Evolutionary conservation across 768 basidiomycete genomes (phyloP), one percentile per base, ranked within the genome.

Genomic region (Boletus pseudopeckii): DNA sequence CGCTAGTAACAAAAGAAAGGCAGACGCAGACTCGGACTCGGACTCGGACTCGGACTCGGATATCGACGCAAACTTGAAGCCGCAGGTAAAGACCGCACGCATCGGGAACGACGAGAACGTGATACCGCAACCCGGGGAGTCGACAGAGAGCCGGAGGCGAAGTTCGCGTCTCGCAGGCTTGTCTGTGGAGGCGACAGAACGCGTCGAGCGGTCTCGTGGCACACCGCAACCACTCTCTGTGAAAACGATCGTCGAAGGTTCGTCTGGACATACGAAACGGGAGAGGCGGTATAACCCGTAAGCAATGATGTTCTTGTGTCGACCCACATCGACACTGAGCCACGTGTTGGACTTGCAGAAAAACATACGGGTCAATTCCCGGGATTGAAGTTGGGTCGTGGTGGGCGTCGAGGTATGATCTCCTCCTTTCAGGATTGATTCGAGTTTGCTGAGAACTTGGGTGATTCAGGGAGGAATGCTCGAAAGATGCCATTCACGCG

Each of bases 401-500:
- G 85, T 97, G 92, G 91, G 79, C 82, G 51, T 80, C 77, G 6
- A 75, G 92, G 74, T 77, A 72, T 52, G 81, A 61, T 10, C 5
- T 26, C 15, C 3, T 36, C 18, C 15, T 24, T 36, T 36, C 8
- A 8, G n/a, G 32, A 5, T 36, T 2, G n/a, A 24, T 38, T 43
- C 8, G 17, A 8, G 7, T 17, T n/a, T n/a, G 44, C 40, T 48
- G 28, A 53, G 44, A 7, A 30, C 0, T 6, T 20, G 22, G 17
- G 10, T 33, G 8, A 18, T 56, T 34, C 40, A 82, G 82, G 50
- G 74, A 78, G 49, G 77, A 75, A 40, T 94, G 92, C 59, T 90
- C 89, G 45, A 71, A 66, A 1, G 92, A 90, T 67, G 79, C 92
- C 7, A 75, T 96, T 53, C 93, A 96, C 60, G 92, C 91, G 91